Evolutionary conservation across 2,329 filamentous ascomycete genomes (phyloP).

Genomic region (Monilinia aucupariae): DNA sequence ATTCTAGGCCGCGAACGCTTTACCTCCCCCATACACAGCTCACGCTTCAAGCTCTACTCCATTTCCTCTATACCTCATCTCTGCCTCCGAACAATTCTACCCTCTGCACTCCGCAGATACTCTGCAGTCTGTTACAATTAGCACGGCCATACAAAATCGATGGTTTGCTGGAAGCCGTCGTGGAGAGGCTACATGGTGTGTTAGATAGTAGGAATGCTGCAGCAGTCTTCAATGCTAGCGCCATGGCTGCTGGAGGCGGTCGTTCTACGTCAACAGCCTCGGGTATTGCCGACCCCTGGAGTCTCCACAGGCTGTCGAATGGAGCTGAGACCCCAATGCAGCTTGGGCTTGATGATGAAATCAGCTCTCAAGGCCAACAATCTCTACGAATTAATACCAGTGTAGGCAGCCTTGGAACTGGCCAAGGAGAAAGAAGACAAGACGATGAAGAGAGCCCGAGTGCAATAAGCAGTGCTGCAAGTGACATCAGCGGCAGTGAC

Average conservation of each 20-base stretch:
- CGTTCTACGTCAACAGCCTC: slow-evolving; percentile 60
- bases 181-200: slow-evolving; percentile 82
- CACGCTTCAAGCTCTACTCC: slow-evolving; percentile 82
- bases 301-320: slow-evolving; percentile 22
- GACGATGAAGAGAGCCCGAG: slow-evolving; percentile 36
- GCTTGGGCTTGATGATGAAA: slow-evolving; percentile 23
- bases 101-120: slow-evolving; percentile 87
- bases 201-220: slow-evolving; percentile 92
- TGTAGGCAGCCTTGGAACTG: slow-evolving; percentile 36
- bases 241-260: slow-evolving; percentile 94
- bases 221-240: slow-evolving; percentile 95
- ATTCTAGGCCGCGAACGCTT: slow-evolving; percentile 72
- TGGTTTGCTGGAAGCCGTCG: slow-evolving; percentile 84
- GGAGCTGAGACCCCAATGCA: slow-evolving; percentile 20
- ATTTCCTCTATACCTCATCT: slow-evolving; percentile 90
- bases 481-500: slow-evolving; percentile 30
- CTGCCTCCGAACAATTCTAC: slow-evolving; percentile 70
- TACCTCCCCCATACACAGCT: slow-evolving; percentile 90
- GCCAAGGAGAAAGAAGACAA: slow-evolving; percentile 32
- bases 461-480: slow-evolving; percentile 29
- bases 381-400: slow-evolving; percentile 47
- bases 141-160: slow-evolving; percentile 90
- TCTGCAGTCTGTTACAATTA: slow-evolving; percentile 91
- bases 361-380: slow-evolving; percentile 26
- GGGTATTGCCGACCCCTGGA: slow-evolving; percentile 48